These are phyloP conservation scores for Kalmusia sp. DNA, from an alignment of 2,329 filamentous ascomycete genomes.

Conservation along the genomic window DNA sequence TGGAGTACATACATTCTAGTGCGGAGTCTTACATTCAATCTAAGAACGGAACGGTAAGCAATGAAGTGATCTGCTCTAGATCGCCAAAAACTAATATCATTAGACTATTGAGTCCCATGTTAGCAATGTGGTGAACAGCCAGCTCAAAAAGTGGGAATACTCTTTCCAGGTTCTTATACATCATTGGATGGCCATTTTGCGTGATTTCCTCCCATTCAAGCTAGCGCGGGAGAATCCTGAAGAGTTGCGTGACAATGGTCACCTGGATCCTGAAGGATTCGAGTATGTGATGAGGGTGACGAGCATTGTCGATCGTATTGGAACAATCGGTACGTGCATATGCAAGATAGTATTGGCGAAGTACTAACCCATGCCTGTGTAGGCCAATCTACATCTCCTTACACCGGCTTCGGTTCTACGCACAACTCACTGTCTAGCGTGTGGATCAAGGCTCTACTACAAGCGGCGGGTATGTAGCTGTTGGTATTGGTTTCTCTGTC, in stretches of 20 bases:
- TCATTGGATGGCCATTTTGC: slow-evolving; percentile 41
- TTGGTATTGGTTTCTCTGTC: neutral
- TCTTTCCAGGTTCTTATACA: slow-evolving; percentile 39
- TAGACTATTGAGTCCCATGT: slow-evolving; percentile 42
- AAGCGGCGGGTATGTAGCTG: slow-evolving; percentile 36
- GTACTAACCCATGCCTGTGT: slow-evolving; percentile 13
- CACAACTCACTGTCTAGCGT: slow-evolving; percentile 36
- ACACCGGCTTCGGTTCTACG: slow-evolving; percentile 31
- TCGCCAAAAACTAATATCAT: slow-evolving; percentile 23
- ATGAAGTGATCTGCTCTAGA: neutral
- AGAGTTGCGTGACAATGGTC: slow-evolving; percentile 36
- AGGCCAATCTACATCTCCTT: slow-evolving; percentile 39
- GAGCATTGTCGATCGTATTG: slow-evolving; percentile 30
- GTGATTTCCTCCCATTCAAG: slow-evolving; percentile 42
- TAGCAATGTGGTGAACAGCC: slow-evolving; percentile 39
- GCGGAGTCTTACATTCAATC: slow-evolving; percentile 43
- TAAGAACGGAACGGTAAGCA: slow-evolving; percentile 44
- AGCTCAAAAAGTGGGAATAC: slow-evolving; percentile 45
- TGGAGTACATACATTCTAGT: slow-evolving; percentile 44
- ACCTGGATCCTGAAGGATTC: slow-evolving; percentile 38
- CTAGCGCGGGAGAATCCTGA: slow-evolving; percentile 44
- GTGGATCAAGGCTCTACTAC: slow-evolving; percentile 43
- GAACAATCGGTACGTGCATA: slow-evolving; percentile 30
- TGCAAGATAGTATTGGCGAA: neutral
- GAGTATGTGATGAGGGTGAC: slow-evolving; percentile 38